Base-by-base conservation (phyloP, 441 rosid genomes). In the Manihot esculenta region DNA sequence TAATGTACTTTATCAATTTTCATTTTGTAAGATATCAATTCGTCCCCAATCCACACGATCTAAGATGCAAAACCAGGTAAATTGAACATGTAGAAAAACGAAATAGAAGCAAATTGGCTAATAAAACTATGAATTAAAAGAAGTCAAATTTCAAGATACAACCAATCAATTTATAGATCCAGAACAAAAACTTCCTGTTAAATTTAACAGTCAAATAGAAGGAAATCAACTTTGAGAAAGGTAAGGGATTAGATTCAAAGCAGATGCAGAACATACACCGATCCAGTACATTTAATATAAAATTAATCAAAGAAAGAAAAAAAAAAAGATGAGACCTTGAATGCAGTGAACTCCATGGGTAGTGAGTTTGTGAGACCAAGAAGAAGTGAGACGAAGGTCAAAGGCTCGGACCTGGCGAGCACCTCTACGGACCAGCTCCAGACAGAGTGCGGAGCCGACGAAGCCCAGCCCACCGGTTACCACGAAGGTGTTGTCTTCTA, bases 331-430 rank as follows among this genome's bases (percentile, higher is more conserved):
- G 58, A 13, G n/a, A 89, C 96, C 97, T 74, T 84, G 84, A 72
- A 94, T 77, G 82, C 81, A 81, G 15, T 48, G 81, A 74, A 91
- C 91, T 12, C 92, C 90, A 7, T 68, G 79, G 13, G 58, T 15
- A 68, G 49, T 59, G 83, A 91, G 92, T 53, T 35, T 69, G 49
- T 70, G 70, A 57, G 89, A 90, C 92, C 93, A 89, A 18, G 92
- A 82, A 58, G 97, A 94, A 58, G 38, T 12, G 10, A 18, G 27
- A 13, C 88, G 85, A 72, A 82, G 74, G 84, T 92, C 99, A 62
- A 89, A 84, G 71, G 97, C 84, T 44, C 91, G 88, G 73, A 93
- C 99, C 45, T 82, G 90, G 18, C 88, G 81, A 77, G 99, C 99
- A 14, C 97, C 98, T 33, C 99, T 84, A 13, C 96, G 95, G 20